Evolutionary conservation across 805 yeast genomes (phyloP).

Genomic region (Spathaspora sp.): DNA sequence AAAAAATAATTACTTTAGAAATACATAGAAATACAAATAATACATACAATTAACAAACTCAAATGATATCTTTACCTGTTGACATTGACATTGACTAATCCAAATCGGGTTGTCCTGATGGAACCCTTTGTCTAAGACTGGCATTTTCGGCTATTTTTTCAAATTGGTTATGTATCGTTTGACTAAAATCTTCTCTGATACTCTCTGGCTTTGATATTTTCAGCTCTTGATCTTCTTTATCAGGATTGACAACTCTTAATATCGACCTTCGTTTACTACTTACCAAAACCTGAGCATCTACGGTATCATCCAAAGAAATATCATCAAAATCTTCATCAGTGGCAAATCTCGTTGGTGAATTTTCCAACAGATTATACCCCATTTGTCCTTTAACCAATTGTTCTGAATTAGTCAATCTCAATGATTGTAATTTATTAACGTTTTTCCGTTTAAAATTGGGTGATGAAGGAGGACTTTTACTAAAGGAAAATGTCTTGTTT

Average conservation of each 20-base stretch:
- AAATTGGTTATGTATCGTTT: conserved; percentile 6
- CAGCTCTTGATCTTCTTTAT: conserved; percentile 5
- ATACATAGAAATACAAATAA: background rate
- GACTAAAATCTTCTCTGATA: conserved; percentile 6
- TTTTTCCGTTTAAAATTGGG: conserved; percentile 9
- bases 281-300: conserved; percentile 72
- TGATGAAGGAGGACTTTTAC: conserved; percentile 18
- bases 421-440: conserved; percentile 5
- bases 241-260: conserved; percentile 63
- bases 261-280: conserved; percentile 60
- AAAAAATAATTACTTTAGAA: background rate
- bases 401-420: conserved; percentile 7
- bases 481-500: conserved; percentile 21
- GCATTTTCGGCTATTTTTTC: conserved; percentile 3
- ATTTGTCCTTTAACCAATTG: conserved; percentile 1
- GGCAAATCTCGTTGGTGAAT: conserved; percentile 1
- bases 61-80: too few relatives aligned
- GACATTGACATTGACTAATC: background rate
- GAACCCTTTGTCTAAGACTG: conserved; percentile 9
- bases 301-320: conserved; percentile 41
- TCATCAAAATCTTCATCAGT: conserved; percentile 19
- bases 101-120: conserved; percentile 2
- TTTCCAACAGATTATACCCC: background rate
- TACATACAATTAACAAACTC: background rate
- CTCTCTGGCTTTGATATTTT: conserved; percentile 8